Percentiles rank a stretch among this genome's conserved stretches.
phyloP scores from a whole-genome alignment of 2,329 filamentous ascomycete species.

The Penicillium glabrum region DNA sequence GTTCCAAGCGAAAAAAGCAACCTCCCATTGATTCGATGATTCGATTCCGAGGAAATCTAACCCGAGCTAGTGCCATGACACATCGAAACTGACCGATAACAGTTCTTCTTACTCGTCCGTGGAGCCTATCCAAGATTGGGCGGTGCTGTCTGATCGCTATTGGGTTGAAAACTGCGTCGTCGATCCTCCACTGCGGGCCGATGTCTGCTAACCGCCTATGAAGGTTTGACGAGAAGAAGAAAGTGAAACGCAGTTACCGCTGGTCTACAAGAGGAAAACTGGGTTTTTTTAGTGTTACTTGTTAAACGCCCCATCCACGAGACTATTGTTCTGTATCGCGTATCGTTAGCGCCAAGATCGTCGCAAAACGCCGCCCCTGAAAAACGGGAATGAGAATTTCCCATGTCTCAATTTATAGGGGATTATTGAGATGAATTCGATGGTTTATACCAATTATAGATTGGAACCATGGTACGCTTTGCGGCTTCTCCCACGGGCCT shows the following conservation, averaged over 20 bases:
- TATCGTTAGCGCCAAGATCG: neutral
- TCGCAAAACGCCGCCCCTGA: constrained; percentile 4
- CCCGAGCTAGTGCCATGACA: constrained; percentile 4
- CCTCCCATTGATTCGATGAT: neutral
- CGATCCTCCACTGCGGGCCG: constrained; percentile 7
- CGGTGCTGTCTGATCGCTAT: neutral
- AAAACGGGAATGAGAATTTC: neutral
- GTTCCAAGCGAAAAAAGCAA: neutral
- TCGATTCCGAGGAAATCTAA: neutral
- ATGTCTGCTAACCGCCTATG: constrained; percentile 3
- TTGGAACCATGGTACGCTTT: constrained; percentile 5
- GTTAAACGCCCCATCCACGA: no score
- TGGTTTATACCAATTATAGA: neutral
- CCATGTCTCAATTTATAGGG: neutral
- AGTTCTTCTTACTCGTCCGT: constrained; percentile 4
- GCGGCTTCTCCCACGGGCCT: neutral
- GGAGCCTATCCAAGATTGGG: neutral
- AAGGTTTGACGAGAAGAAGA: neutral
- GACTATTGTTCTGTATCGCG: neutral
- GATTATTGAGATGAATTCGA: no score
- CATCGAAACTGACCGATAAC: constrained; percentile 15
- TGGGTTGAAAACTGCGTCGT: neutral
- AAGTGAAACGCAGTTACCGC: constrained; percentile 9
- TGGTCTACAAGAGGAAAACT: neutral
- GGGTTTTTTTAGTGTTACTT: neutral